phyloP scores from a whole-genome alignment of 1,284 basidiomycete species.

The Austroboletus novae-zelandiae region DNA sequence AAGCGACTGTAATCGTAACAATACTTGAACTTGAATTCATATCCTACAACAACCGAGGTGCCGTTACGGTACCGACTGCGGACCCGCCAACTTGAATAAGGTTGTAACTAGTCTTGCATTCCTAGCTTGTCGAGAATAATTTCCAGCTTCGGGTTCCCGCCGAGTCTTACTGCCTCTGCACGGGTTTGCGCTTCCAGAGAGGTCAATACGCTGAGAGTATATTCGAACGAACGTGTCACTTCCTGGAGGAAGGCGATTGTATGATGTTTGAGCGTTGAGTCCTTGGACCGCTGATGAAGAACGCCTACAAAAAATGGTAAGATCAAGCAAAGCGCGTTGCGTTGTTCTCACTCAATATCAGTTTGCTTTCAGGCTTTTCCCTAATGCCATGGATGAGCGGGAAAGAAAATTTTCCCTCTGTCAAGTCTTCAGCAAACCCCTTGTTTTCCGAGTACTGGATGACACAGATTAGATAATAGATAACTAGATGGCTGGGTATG shows the following conservation, averaged over 20 bases:
- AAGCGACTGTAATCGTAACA: no score
- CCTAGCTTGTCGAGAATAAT: constrained; percentile 22
- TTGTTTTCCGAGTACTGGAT: constrained; percentile 84
- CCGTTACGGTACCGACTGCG: no score
- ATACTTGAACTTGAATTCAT: no score
- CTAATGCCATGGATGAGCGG: constrained; percentile 89
- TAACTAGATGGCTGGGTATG: neutral
- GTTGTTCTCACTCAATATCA: constrained; percentile 71
- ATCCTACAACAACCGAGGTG: no score
- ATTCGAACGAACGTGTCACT: constrained; percentile 69
- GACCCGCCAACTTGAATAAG: no score
- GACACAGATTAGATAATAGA: neutral
- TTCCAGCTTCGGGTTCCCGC: constrained; percentile 26
- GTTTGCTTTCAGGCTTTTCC: constrained; percentile 66
- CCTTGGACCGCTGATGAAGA: constrained; percentile 80
- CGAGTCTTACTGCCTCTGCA: constrained; percentile 25
- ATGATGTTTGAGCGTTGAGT: constrained; percentile 73
- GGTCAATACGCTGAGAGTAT: constrained; percentile 58
- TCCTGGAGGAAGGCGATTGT: constrained; percentile 74
- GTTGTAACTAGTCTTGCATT: neutral
- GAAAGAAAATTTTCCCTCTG: constrained; percentile 97
- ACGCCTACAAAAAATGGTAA: constrained; percentile 54
- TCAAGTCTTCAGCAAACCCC: constrained; percentile 91
- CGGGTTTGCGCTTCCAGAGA: constrained; percentile 51
- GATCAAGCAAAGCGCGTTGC: neutral